Evolutionary conservation across 1,284 basidiomycete genomes (phyloP), one percentile per base, ranked within the genome.

Genomic region (Fomitopsis betulina): DNA sequence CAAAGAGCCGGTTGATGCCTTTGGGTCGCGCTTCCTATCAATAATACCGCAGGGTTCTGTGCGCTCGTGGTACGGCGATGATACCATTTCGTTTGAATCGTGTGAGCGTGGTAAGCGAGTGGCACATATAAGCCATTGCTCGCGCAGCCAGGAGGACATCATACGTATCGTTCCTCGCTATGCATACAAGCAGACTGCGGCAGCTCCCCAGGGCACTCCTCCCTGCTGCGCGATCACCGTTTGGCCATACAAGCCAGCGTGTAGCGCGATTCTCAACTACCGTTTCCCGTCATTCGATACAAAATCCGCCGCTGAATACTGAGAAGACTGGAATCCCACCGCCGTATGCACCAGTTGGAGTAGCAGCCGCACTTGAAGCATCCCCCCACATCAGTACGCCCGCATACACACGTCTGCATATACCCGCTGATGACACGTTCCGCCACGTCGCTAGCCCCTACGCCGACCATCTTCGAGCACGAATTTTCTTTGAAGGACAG

Each of bases 401-500:
- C 25, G 12, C 12, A 8, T 1, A 8, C 10, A 25, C 12, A 17
- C 8, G 17, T 25, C 7, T 12, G 21, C 4, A 12, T 4, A 8
- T 10, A 23, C 6, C 3, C 42, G 4, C 7, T 25, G 13, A 8
- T 23, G 19, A 45, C 42, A 45, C 27, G 27, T 30, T 30, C 21
- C n/a, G 39, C 3, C 15, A 19, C 19, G 12, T 7, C 12, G 42
- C 42, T 60, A 64, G 63, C 63, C 19, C 62, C 67, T 21, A 59
- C 58, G n/a, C 65, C 67, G 7, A 72, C 70, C 37, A 61, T 70
- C 79, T 91, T 64, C 86, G 81, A 67, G 76, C 61, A 86, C 59
- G 90, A 91, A 67, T 93, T 94, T 74, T 80, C 84, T 10, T 80
- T 94, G 42, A 75, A 75, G n/a, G 86, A 86, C 65, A 84, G 89